Evolutionary conservation across 108 stramenopile genomes (phyloP), one percentile per base, ranked within the genome.

Genomic region (Parietichytrium sp.): DNA sequence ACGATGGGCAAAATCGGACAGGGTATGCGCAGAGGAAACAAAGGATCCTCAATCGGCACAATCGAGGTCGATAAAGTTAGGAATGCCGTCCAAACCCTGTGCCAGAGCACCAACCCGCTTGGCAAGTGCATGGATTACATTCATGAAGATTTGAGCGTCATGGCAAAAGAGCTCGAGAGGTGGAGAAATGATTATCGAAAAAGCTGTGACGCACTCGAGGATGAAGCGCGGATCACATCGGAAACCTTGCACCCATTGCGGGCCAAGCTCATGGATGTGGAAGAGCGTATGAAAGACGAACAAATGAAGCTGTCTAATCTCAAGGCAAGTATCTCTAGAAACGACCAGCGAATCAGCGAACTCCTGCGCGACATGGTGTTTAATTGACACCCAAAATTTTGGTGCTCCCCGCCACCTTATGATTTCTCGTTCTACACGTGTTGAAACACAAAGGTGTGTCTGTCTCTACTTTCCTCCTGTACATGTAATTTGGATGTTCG

Each of bases 41-140:
- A 27, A 47, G 78, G 55, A 12, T 29, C 31, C 4, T 79, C 49
- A 23, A 47, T 77, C 16, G 55, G 47, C 80, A 82, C 29, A 12
- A n/a, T 48, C 20, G 87, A 94, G 51, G 54, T 92, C 25, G 79
- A 84, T 10, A 78, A 87, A 12, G 79, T 94, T 27, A 84, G 89
- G 48, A 55, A 79, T 12, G 84, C 89, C 15, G 83, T 94, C 52
- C 92, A 92, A 52, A 20, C 78, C 31, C 90, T 94, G 23, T 88
- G 89, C 48, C 90, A 91, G 81, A 81, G 84, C 30, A 90, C 92
- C 3, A 87, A 86, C 12, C 91, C 91, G 26, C 87, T 94, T 30
- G 92, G 90, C 20, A 85, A 87, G 54, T 92, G 88, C 54, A 88
- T 92, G 90, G 88, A 90, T 77, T 91, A 80, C 82, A 83, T 92